phyloP scores from a whole-genome alignment of 1,284 basidiomycete species.

The Coniophora puteana region DNA sequence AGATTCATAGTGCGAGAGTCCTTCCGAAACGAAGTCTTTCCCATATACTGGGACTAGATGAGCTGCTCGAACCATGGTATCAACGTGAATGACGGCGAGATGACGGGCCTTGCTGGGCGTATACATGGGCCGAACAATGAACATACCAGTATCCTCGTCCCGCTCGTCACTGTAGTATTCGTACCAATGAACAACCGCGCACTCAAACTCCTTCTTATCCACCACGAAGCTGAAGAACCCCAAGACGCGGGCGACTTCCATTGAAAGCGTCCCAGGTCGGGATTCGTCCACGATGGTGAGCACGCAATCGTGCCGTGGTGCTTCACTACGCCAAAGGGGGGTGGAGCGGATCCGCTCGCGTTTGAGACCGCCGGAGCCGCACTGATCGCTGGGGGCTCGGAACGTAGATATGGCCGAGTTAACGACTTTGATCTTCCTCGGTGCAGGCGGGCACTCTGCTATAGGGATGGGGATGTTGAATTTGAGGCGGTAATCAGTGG shows the following conservation, averaged over 20 bases:
- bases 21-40: background rate
- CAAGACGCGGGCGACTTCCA: slow-evolving; percentile 3
- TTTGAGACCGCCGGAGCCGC: slow-evolving; percentile 7
- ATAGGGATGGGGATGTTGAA: slow-evolving; percentile 1
- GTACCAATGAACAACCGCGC: slow-evolving; percentile 15
- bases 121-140: slow-evolving; percentile 9
- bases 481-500: slow-evolving; percentile 5
- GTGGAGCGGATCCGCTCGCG: slow-evolving; percentile 6
- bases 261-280: background rate
- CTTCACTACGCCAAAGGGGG: slow-evolving; percentile 7
- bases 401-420: slow-evolving; percentile 6
- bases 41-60: slow-evolving; percentile 14
- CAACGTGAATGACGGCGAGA: slow-evolving; percentile 9
- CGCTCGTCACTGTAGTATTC: slow-evolving; percentile 7
- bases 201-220: slow-evolving; percentile 9
- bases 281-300: slow-evolving; percentile 7
- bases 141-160: slow-evolving; percentile 15
- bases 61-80: slow-evolving; percentile 2
- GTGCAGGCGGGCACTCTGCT: background rate
- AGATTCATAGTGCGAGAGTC: background rate
- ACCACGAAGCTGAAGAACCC: slow-evolving; percentile 11
- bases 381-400: slow-evolving; percentile 8
- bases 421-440: slow-evolving; percentile 7
- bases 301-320: slow-evolving; percentile 7
- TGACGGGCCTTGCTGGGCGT: background rate